phyloP scores from a whole-genome alignment of 192 early-diverging fungal genomes.

The Piromyces finnis region DNA sequence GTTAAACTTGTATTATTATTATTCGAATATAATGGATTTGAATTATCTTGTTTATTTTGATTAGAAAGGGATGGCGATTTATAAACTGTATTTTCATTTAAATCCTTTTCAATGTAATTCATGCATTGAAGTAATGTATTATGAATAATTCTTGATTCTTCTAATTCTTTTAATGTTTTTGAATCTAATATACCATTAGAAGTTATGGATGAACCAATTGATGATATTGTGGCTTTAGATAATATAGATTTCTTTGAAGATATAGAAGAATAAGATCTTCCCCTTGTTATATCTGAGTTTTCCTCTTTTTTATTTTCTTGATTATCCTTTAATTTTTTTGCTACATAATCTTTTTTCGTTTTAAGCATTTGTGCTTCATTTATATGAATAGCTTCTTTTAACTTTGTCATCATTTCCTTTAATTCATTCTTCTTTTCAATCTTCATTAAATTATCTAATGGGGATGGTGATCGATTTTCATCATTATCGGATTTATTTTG shows the following conservation, averaged over 20 bases:
- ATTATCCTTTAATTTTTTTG: not conserved
- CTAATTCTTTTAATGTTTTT: not conserved
- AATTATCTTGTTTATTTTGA: not conserved
- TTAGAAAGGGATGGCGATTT: not conserved
- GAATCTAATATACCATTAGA: not conserved
- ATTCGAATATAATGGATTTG: not conserved
- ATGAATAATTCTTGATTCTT: not conserved
- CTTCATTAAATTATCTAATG: not conserved
- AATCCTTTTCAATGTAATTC: not conserved
- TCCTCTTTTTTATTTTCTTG: not conserved
- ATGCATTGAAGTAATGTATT: not conserved
- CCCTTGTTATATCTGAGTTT: not conserved
- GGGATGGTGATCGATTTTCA: not conserved
- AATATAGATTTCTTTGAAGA: not conserved
- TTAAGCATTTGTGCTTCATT: not conserved
- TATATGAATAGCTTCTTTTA: not conserved
- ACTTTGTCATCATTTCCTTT: not conserved
- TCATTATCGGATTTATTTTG: not conserved
- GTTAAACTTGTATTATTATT: not conserved
- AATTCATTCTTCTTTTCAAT: not conserved
- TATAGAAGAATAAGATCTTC: not conserved
- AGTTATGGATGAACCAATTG: not conserved
- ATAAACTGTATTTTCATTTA: not conserved
- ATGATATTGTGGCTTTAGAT: not conserved
- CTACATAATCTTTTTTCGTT: not conserved